Base-by-base conservation (phyloP, 208 protist species). In the Leishmania lainsoni region DNA sequence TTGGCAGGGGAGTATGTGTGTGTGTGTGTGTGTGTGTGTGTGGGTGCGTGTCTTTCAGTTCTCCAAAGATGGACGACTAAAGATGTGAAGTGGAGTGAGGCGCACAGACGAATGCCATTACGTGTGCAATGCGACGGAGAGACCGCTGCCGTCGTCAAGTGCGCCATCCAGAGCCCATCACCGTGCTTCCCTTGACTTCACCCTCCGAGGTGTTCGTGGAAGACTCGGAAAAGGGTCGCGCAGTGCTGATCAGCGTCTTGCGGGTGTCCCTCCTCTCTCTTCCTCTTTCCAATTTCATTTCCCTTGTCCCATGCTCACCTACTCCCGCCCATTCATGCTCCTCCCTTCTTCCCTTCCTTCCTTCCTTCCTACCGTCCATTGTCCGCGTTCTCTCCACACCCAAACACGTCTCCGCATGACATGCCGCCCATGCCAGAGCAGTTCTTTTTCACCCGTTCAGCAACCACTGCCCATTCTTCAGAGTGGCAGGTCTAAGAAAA, bases 391-490 rank as follows among this genome's bases (percentile, higher is more conserved):
- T 22, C 39, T 70, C 17, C 22, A 51, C 42, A 65, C 22, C 49
- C 71, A 75, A 29, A 77, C 51, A 51, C 39, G 45, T 72, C 32
- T 63, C 29, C 51, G 45, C 58, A 81, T 72, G 59, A 26, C 20
- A 48, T 71, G 26, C 66, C 20, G 17, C 39, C 20, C 39, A 71
- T 5, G 8, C 48, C 66, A 48, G 39, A 71, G 66, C 66, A 42
- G 66, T 71, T 71, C 16, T 68, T 58, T 58, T 16, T 71, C 39
- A 5, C 39, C 32, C 35, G 39, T 29, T 71, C 26, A 71, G 66
- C 42, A 20, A 72, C 35, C 0, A 39, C 16, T 20, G 9, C n/a
- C 22, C 22, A 29, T 8, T 35, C 45, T 29, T 32, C 69, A 29
- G 29, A 2, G 32, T 16, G 52, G 26, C 0, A 26, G 32, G 42